These are phyloP conservation scores for Cyberlindnera meyerae DNA, from an alignment of 805 yeast species.

Conservation along the genomic window DNA sequence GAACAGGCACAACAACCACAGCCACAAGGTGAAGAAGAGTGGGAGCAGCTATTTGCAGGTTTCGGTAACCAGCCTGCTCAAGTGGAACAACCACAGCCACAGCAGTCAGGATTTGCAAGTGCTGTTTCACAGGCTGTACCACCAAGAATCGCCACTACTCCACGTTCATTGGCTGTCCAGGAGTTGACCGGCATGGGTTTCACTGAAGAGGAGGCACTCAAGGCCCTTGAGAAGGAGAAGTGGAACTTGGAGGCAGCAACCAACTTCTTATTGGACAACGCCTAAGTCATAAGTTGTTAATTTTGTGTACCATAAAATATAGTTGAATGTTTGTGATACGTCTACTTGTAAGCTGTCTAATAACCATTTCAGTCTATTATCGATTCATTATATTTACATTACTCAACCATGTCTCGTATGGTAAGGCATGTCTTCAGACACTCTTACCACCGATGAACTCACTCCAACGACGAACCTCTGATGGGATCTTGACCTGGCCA, in stretches of 20 bases:
- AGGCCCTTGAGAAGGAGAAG: constrained; percentile 62
- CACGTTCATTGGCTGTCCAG: constrained; percentile 56
- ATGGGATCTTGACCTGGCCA: constrained; percentile 57
- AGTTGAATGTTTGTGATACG: background rate
- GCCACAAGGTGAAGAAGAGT: constrained; percentile 60
- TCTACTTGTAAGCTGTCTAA: background rate
- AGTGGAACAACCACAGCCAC: constrained; percentile 5
- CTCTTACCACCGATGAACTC: constrained; percentile 95
- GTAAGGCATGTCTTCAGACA: constrained; percentile 44
- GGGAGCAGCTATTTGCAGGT: constrained; percentile 93
- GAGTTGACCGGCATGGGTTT: constrained; percentile 92
- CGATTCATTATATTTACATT: constrained; percentile 1
- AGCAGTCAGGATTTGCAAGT: too few relatives aligned
- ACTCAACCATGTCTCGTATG: too few relatives aligned
- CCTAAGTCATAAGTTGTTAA: constrained; percentile 27
- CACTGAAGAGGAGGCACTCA: constrained; percentile 53
- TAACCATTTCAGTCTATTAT: background rate
- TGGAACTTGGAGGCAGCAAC: constrained; percentile 88
- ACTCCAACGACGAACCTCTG: constrained; percentile 93
- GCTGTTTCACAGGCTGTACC: constrained; percentile 13
- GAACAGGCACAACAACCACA: constrained; percentile 5
- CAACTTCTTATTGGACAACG: constrained; percentile 71
- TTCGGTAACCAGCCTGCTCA: constrained; percentile 52
- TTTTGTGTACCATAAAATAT: too few relatives aligned
- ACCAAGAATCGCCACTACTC: constrained; percentile 37